These are phyloP conservation scores for Pleurotus platypus DNA, from an alignment of 768 basidiomycete species.

Conservation along the genomic window DNA sequence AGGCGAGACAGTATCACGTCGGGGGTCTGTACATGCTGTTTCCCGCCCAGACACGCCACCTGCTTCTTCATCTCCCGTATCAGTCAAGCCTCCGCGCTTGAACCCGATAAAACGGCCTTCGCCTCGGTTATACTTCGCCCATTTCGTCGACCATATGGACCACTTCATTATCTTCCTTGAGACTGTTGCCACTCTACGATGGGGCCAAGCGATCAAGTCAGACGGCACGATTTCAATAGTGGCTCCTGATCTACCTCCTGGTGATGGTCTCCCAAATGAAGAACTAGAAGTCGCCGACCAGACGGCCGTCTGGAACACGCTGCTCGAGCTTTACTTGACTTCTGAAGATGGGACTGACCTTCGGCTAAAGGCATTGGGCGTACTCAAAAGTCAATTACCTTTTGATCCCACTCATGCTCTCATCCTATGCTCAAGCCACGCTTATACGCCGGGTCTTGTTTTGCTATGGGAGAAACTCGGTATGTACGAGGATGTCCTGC, in stretches of 20 bases:
- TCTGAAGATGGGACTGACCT: constrained; percentile 32
- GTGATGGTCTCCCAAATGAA: constrained; percentile 35
- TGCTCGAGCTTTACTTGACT: constrained; percentile 88
- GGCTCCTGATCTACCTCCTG: constrained; percentile 9
- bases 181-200: constrained; percentile 73
- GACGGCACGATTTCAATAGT: constrained; percentile 18
- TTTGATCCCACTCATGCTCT: constrained; percentile 91
- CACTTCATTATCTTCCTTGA: constrained; percentile 89
- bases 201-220: constrained; percentile 66
- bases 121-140: constrained; percentile 85
- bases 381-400: constrained; percentile 66
- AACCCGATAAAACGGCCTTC: constrained; percentile 59
- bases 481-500: constrained; percentile 93
- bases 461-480: constrained; percentile 90
- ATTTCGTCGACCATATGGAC: constrained; percentile 86
- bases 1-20: constrained; percentile 30
- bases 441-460: constrained; percentile 82
- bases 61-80: constrained; percentile 17
- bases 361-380: constrained; percentile 65
- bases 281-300: constrained; percentile 64
- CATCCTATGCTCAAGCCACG: constrained; percentile 86
- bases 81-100: constrained; percentile 17
- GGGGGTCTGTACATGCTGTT: constrained; percentile 32
- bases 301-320: constrained; percentile 90
- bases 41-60: constrained; percentile 28